phyloP scores from a whole-genome alignment of 1,139 yeast genomes.

The Suhomyces bokatorum region DNA sequence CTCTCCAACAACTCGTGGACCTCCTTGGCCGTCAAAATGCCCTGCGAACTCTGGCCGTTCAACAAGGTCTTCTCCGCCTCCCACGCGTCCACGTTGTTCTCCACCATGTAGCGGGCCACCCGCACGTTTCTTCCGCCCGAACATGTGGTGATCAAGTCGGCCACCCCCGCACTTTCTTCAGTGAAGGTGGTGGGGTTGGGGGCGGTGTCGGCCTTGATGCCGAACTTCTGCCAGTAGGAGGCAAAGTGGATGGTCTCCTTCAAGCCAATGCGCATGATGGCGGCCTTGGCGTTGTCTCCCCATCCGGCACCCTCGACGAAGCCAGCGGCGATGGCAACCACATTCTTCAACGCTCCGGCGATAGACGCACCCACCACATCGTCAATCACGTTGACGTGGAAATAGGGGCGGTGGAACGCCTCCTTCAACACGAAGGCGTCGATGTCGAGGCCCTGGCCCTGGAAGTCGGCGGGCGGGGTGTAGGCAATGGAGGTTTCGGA shows the following conservation, averaged over 20 bases:
- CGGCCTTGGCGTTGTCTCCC: constrained; percentile 55
- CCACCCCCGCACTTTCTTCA: constrained; percentile 93
- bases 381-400: constrained; percentile 49
- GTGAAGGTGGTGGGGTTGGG: constrained; percentile 78
- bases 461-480: constrained; percentile 38
- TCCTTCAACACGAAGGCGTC: constrained; percentile 42
- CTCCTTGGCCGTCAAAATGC: constrained; percentile 84
- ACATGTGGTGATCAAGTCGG: constrained; percentile 94
- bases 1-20: constrained; percentile 78
- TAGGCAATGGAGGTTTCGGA: constrained; percentile 52
- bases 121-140: constrained; percentile 94
- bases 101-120: constrained; percentile 79
- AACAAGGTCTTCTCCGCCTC: constrained; percentile 80
- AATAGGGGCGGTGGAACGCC: constrained; percentile 49
- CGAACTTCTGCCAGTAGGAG: constrained; percentile 59
- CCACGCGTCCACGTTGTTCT: constrained; percentile 66
- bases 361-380: constrained; percentile 52
- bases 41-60: constrained; percentile 95
- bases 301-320: constrained; percentile 52
- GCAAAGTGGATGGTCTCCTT: constrained; percentile 50
- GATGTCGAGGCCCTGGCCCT: constrained; percentile 45
- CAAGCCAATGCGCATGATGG: constrained; percentile 50
- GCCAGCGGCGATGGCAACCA: constrained; percentile 51
- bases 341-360: constrained; percentile 52
- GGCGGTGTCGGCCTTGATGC: constrained; percentile 63